A percentile compares a stretch with the other conserved stretches of the same genome.
Evolutionary conservation across 2,329 filamentous ascomycete species (phyloP).

Genomic region (Seiridium cupressi): DNA sequence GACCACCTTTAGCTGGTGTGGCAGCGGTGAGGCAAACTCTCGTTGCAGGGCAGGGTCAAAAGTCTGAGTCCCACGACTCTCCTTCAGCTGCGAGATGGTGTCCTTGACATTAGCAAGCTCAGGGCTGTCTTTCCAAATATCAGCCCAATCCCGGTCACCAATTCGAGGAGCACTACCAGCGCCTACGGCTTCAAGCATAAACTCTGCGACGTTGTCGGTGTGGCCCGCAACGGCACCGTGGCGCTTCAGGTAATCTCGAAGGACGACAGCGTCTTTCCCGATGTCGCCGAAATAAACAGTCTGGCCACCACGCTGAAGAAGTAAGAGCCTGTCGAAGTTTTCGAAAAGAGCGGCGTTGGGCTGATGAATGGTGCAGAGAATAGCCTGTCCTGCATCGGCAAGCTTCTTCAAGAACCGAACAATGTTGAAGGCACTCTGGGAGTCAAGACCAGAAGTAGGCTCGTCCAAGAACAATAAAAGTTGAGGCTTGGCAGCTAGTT

Average conservation of each 20-base stretch:
- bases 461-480: constrained; percentile 77
- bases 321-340: constrained; percentile 79
- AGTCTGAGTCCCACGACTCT: constrained; percentile 42
- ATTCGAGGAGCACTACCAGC: constrained; percentile 71
- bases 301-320: constrained; percentile 74
- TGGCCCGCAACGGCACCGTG: constrained; percentile 59
- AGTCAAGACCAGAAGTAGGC: constrained; percentile 73
- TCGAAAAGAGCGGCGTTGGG: constrained; percentile 84
- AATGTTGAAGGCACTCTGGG: constrained; percentile 73
- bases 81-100: constrained; percentile 66
- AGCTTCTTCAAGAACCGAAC: constrained; percentile 76
- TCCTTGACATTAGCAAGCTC: constrained; percentile 67
- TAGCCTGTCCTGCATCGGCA: constrained; percentile 77
- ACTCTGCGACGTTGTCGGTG: constrained; percentile 66
- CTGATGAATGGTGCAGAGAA: constrained; percentile 89
- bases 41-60: constrained; percentile 57
- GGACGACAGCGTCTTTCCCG: constrained; percentile 67
- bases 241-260: constrained; percentile 63
- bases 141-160: constrained; percentile 74
- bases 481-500: constrained; percentile 79
- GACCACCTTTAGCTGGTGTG: constrained; percentile 77
- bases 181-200: constrained; percentile 83
- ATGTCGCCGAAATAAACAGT: constrained; percentile 88
- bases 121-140: constrained; percentile 73
- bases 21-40: constrained; percentile 79